These are phyloP conservation scores for Geotrichum cucujoidarum DNA, from an alignment of 1,139 yeast species.

Conservation along the genomic window DNA sequence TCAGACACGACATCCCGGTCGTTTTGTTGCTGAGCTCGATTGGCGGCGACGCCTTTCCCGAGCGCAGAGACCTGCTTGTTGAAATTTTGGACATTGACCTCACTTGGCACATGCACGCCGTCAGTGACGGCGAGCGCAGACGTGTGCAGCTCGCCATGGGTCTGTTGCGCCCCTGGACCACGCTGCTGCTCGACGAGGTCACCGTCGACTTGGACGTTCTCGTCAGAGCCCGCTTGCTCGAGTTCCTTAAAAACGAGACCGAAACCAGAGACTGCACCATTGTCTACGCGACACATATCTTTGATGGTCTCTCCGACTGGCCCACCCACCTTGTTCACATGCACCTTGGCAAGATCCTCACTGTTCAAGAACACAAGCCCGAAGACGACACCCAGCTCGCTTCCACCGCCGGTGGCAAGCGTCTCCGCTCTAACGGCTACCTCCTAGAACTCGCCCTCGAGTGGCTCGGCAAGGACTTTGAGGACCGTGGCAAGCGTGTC, in stretches of 20 bases:
- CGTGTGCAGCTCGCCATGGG: constrained; percentile 95
- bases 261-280: constrained; percentile 56
- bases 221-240: constrained; percentile 69
- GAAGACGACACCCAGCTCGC: not conserved
- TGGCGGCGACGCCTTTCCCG: constrained; percentile 72
- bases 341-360: constrained; percentile 52
- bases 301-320: constrained; percentile 89
- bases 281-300: constrained; percentile 90
- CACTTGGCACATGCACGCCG: constrained; percentile 85
- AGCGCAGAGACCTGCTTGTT: constrained; percentile 70
- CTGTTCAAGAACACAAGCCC: constrained; percentile 12
- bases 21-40: constrained; percentile 69
- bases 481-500: constrained; percentile 42
- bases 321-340: constrained; percentile 82
- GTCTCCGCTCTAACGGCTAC: constrained; percentile 33
- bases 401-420: constrained; percentile 9
- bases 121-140: constrained; percentile 92
- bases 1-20: constrained; percentile 86
- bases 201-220: constrained; percentile 94
- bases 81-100: constrained; percentile 78
- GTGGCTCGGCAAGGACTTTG: constrained; percentile 42
- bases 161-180: constrained; percentile 79
- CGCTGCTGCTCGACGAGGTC: constrained; percentile 82
- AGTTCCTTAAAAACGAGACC: constrained; percentile 69
- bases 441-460: constrained; percentile 38